These are phyloP conservation scores for Parsonsia alboflavescens DNA, from an alignment of 257 asterid species.

Conservation along the genomic window DNA sequence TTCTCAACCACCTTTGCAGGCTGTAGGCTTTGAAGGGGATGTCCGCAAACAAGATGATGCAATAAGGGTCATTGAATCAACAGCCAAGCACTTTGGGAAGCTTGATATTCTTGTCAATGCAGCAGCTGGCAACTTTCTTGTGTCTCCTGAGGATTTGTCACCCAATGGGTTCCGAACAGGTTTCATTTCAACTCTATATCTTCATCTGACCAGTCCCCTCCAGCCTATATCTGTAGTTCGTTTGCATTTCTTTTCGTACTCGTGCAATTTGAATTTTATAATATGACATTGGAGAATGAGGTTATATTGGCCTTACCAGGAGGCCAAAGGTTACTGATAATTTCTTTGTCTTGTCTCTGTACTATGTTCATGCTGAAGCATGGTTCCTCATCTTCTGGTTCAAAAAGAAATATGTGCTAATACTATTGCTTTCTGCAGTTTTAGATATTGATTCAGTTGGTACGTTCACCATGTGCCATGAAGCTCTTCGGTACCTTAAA, in stretches of 20 bases:
- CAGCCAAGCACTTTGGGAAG: constrained; percentile 73
- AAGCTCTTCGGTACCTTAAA: constrained; percentile 64
- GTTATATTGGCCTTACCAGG: neutral
- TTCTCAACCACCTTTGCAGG: constrained; percentile 32
- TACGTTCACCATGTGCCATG: constrained; percentile 90
- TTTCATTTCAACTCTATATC: constrained; percentile 17
- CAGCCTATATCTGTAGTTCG: neutral
- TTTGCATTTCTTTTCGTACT: neutral
- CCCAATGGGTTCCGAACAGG: constrained; percentile 92
- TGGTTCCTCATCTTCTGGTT: neutral
- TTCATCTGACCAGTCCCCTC: neutral
- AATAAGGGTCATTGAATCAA: constrained; percentile 57
- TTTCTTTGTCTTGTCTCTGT: neutral
- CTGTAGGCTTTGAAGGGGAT: constrained; percentile 81
- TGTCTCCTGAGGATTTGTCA: constrained; percentile 78
- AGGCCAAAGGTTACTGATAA: neutral
- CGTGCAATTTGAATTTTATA: neutral
- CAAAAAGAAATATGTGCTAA: neutral
- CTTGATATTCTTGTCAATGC: constrained; percentile 88
- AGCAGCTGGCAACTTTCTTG: constrained; percentile 94
- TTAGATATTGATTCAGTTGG: constrained; percentile 92
- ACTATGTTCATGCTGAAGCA: neutral
- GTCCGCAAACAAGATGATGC: constrained; percentile 81
- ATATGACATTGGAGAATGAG: neutral
- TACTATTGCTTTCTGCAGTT: constrained; percentile 34